Conservation (phyloP, 176 grass and related monocot species). For the Carex pumila region DNA sequence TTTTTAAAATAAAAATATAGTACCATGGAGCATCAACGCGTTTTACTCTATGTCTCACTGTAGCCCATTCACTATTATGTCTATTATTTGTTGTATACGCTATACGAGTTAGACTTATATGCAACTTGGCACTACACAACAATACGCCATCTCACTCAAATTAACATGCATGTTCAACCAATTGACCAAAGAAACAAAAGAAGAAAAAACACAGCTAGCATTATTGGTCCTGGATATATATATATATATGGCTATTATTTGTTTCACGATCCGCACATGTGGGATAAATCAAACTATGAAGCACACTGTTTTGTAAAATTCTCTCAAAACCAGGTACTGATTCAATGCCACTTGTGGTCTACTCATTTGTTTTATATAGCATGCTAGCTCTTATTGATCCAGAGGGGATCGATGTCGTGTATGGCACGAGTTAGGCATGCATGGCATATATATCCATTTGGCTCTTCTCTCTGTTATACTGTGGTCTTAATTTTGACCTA, state of each 20-base stretch:
- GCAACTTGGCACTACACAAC: background rate
- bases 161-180: background rate
- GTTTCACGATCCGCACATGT: background rate
- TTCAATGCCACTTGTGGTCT: background rate
- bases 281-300: background rate
- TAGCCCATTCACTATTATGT: too few species aligned
- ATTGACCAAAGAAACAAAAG: background rate
- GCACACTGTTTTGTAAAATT: background rate
- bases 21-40: fast-evolving
- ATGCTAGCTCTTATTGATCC: too few species aligned
- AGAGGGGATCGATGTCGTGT: too few species aligned
- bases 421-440: too few species aligned
- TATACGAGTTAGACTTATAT: background rate
- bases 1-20: too few species aligned
- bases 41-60: too few species aligned
- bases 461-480: too few species aligned
- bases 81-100: too few species aligned
- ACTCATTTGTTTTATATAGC: too few species aligned
- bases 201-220: background rate
- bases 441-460: too few species aligned
- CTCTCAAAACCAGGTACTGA: background rate
- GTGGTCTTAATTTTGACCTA: too few species aligned
- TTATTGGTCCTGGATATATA: background rate
- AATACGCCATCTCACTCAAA: background rate
- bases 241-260: background rate